Percentiles rank a stretch among this genome's conserved stretches.
Evolutionary conservation across 2,329 filamentous ascomycete genomes (phyloP).

Genomic region (Phyllosticta citriasiana): DNA sequence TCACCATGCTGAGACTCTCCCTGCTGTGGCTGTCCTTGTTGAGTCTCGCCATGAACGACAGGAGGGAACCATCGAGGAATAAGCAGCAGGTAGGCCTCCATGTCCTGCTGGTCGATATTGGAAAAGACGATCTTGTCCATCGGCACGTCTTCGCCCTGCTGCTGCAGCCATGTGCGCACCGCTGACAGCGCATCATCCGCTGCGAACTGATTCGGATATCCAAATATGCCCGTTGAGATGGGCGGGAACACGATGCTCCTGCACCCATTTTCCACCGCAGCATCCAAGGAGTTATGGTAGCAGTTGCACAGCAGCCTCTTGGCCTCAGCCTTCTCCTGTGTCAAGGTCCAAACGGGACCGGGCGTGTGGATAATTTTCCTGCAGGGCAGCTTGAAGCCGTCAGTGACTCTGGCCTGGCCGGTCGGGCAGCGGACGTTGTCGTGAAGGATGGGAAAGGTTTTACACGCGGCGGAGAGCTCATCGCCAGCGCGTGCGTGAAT

Average conservation of each 20-base stretch:
- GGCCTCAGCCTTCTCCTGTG: conserved; percentile 27
- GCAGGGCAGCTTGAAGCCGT: conserved; percentile 65
- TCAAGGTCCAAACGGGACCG: conserved; percentile 63
- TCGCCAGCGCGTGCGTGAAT: conserved; percentile 78
- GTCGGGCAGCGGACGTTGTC: conserved; percentile 55
- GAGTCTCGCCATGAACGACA: not conserved
- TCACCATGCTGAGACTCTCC: no score
- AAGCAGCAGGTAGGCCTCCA: conserved; percentile 56
- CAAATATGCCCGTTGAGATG: conserved; percentile 83
- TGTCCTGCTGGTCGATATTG: conserved; percentile 70
- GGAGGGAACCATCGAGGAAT: conserved; percentile 56
- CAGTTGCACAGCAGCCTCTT: conserved; percentile 45
- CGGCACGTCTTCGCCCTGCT: conserved; percentile 24
- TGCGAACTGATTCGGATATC: conserved; percentile 67
- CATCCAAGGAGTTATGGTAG: conserved; percentile 60
- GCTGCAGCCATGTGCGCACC: conserved; percentile 45
- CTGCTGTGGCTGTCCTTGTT: no score
- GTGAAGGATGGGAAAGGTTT: conserved; percentile 37
- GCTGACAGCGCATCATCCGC: conserved; percentile 60
- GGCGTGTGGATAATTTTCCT: conserved; percentile 82
- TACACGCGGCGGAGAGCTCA: conserved; percentile 59
- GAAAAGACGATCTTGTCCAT: conserved; percentile 72
- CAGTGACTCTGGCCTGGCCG: conserved; percentile 74
- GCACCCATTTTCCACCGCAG: conserved; percentile 59
- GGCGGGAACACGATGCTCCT: conserved; percentile 71